Base-by-base conservation (phyloP, 208 protist genomes). In the Acanthamoeba sp. region DNA sequence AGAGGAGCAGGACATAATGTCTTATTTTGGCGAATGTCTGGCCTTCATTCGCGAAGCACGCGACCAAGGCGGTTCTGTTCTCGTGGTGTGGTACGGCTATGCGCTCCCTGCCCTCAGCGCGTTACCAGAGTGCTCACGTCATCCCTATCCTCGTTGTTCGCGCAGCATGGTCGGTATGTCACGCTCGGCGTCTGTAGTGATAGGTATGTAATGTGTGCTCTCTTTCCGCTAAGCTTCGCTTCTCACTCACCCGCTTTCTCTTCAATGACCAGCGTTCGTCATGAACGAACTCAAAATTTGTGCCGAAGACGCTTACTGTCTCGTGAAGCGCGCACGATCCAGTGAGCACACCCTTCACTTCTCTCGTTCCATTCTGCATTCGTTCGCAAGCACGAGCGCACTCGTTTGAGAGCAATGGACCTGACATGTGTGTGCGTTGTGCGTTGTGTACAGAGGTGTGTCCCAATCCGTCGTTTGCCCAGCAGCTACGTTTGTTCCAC, bases 121-220 rank as follows among this genome's bases (percentile, higher is more conserved):
- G 32, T 73, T 73, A 6, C 7, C 32, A 38, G 12, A n/a, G 9
- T 73, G 32, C 9, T 73, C 32, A n/a, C 24, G 24, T 73, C 32
- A 12, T 73, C 9, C 24, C 24, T 73, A n/a, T 73, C 10, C 27
- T 27, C 20, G n/a, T n/a, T n/a, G n/a, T n/a, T n/a, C 24, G 20
- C 14, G n/a, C 42, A 84, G 73, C 73, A 84, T 84, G 73, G 73
- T 29, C 34, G 73, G 73, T 32, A 52, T 84, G 34, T 84, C 73
- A 9, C 73, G 73, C 14, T 84, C 73, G 9, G 73, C 73, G 34
- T 84, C 73, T 7, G 42, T 84, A 7, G 73, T 84, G 10, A 84
- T 48, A 27, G 73, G 73, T 84, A 55, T 27, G 27, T 27, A 27
- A 29, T 71, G 62, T 42, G 10, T 27, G 7, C n/a, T 9, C 36